These are phyloP conservation scores for Nemania serpens DNA, from an alignment of 2,329 filamentous ascomycete genomes.

Conservation along the genomic window DNA sequence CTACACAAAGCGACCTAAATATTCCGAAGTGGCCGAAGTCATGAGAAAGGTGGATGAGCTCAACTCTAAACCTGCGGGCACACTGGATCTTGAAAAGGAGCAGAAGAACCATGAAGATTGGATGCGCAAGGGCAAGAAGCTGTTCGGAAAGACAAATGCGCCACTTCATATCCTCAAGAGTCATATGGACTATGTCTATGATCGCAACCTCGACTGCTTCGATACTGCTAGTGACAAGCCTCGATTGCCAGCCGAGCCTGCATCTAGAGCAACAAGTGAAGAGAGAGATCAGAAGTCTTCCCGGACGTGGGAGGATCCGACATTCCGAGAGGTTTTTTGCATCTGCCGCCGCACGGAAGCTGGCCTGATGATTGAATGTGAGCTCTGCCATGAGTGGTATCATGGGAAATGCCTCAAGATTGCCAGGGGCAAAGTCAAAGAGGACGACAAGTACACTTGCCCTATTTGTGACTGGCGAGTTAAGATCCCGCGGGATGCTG, in stretches of 20 bases:
- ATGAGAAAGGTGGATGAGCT: conserved; percentile 86
- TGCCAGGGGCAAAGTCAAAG: conserved; percentile 94
- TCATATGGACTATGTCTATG: conserved; percentile 91
- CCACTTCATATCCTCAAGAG: conserved; percentile 93
- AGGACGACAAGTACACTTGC: conserved; percentile 97
- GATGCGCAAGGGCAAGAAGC: conserved; percentile 97
- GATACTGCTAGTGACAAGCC: conserved; percentile 84
- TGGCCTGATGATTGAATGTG: conserved; percentile 99
- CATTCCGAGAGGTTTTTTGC: conserved; percentile 83
- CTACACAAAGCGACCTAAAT: conserved; percentile 79
- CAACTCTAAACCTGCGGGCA: conserved; percentile 90
- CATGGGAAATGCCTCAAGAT: conserved; percentile 99
- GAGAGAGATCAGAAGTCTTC: conserved; percentile 47
- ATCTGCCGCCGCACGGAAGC: conserved; percentile 93
- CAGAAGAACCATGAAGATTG: conserved; percentile 96
- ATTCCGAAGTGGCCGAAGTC: conserved; percentile 86
- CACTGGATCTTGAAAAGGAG: conserved; percentile 90
- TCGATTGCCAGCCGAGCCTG: conserved; percentile 86
- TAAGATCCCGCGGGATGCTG: conserved; percentile 94
- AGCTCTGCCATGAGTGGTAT: conserved; percentile 98
- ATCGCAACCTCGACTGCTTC: conserved; percentile 89
- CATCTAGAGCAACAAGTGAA: conserved; percentile 77
- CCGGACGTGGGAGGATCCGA: conserved; percentile 64
- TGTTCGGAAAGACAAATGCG: conserved; percentile 97
- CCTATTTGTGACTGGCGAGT: conserved; percentile 97